Conservation (phyloP, 768 basidiomycete genomes). For the Leucogyrophana mollusca region DNA sequence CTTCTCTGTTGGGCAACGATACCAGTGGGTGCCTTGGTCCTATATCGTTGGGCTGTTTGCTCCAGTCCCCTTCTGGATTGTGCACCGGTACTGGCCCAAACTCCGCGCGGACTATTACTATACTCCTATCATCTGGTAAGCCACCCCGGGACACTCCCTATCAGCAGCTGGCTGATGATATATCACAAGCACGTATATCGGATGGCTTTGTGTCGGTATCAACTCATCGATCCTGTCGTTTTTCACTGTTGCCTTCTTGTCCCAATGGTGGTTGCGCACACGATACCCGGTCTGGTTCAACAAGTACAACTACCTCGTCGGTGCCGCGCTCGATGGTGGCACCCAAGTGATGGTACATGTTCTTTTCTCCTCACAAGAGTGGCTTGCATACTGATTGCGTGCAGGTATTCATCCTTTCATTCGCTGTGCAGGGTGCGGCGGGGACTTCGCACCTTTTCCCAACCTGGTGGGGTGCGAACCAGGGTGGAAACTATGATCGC, state of each 20-base stretch:
- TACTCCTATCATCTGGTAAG: conserved; percentile 27
- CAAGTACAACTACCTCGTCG: conserved; percentile 34
- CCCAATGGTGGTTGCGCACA: conserved; percentile 38
- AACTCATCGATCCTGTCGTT: conserved; percentile 21
- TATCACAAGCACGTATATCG: conserved; percentile 13
- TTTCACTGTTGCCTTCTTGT: conserved; percentile 27
- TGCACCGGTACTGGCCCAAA: conserved; percentile 34
- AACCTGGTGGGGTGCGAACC: conserved; percentile 54
- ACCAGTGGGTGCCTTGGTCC: conserved; percentile 40
- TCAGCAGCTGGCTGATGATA: background rate
- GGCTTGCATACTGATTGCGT: too few species aligned
- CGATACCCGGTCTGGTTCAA: conserved; percentile 35
- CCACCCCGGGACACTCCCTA: conserved; percentile 8
- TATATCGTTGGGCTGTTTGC: conserved; percentile 30
- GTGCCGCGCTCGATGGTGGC: conserved; percentile 43
- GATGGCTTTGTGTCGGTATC: conserved; percentile 21
- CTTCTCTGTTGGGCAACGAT: conserved; percentile 28
- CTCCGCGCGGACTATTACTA: conserved; percentile 25
- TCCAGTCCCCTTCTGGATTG: conserved; percentile 41
- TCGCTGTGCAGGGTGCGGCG: conserved; percentile 49
- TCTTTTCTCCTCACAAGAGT: too few species aligned
- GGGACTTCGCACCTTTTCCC: conserved; percentile 47
- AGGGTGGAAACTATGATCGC: conserved; percentile 32
- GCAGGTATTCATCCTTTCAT: conserved; percentile 45
- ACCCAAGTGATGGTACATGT: conserved; percentile 42